A percentile compares a stretch with the other conserved stretches of the same genome.
Evolutionary conservation across 345 rosid genomes (phyloP).

Genomic region (Arabis alpina): DNA sequence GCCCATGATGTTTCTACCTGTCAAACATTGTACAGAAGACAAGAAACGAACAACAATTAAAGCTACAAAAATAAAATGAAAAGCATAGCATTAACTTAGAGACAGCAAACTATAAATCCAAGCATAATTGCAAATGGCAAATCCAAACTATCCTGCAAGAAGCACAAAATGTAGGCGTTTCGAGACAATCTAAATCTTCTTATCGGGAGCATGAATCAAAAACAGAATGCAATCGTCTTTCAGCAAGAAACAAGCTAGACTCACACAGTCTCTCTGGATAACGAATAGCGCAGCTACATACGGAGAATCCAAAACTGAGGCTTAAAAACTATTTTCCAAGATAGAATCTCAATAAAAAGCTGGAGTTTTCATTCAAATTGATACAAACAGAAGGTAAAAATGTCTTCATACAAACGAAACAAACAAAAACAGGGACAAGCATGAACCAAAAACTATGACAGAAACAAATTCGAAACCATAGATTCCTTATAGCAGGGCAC

Average conservation of each 20-base stretch:
- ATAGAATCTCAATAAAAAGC: not conserved
- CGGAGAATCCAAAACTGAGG: not conserved
- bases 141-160: not conserved
- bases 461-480: not conserved
- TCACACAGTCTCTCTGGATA: conserved; percentile 3
- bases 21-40: conserved; percentile 33
- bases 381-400: not conserved
- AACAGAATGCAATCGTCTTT: not conserved
- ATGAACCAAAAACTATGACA: not conserved
- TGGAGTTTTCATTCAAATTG: not conserved
- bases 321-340: not conserved
- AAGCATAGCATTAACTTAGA: conserved; percentile 4
- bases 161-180: not conserved
- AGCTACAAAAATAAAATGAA: conserved; percentile 1
- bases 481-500: not conserved
- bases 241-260: conserved; percentile 1
- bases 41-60: conserved; percentile 14
- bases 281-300: not conserved
- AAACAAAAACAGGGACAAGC: not conserved
- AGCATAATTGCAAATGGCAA: not conserved
- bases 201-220: conserved; percentile 1
- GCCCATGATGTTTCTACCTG: conserved; percentile 69
- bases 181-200: not conserved
- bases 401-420: not conserved
- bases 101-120: not conserved